Base-by-base conservation (phyloP, 805 yeast genomes). In the Starmera pachycereana region DNA sequence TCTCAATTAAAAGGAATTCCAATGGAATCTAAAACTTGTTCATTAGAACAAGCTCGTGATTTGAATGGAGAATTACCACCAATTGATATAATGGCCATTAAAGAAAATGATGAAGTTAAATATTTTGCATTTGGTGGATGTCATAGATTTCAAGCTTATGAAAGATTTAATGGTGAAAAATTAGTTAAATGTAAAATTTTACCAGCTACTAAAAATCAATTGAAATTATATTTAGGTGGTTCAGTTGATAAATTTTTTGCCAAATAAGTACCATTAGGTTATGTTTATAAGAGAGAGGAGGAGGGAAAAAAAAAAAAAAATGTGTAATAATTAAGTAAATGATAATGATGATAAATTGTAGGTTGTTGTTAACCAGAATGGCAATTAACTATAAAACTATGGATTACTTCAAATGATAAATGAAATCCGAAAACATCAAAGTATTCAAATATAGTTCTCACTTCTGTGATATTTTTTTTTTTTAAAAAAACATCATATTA, bases 111-210 rank as follows among this genome's bases (percentile, higher is more conserved):
- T 2, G 61, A 72, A 37, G 67, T 60, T 31, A 71, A 70, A 56
- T 85, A 80, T 53, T 85, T 83, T 59, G 94, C 89, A 1, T 86
- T 86, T 60, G 96, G 95, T 7, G 95, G 95, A 0, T 86, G 96
- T 54, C 96, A 86, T 54, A 61, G 96, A 45, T 81, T 86, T 49
- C 95, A 86, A 57, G 95, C 95, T 0, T 87, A 87, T 54, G 92
- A 85, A 42, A 61, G 69, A 32, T 40, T 55, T 13, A 68, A 65
- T 33, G 63, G 67, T 2, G 71, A 68, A 28, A 54, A 59, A 4
- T 50, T 70, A 62, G 94, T 87, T 9, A 78, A 72, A 51, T 80
- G 87, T 57, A 80, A 79, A 47, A 53, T 86, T 8, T 58, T 84
- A 29, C 95, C 95, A 1, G 81, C 86, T 7, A 84, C 95, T 0